These are phyloP conservation scores for Phialophora chinensis DNA, from an alignment of 2,329 filamentous ascomycete genomes.

Conservation along the genomic window DNA sequence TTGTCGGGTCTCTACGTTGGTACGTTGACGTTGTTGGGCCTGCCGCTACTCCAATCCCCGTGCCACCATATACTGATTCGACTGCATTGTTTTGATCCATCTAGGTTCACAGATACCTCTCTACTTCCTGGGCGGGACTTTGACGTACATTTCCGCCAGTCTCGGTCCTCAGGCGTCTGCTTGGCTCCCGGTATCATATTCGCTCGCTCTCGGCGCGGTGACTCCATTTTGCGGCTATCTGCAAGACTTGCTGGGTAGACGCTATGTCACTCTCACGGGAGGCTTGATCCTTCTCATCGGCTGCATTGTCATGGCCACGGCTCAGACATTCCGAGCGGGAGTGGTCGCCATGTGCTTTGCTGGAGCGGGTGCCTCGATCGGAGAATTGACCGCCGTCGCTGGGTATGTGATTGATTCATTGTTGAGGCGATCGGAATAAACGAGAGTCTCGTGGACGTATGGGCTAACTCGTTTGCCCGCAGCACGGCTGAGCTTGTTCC, in stretches of 20 bases:
- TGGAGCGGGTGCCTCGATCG: slow-evolving; percentile 12
- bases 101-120: slow-evolving; percentile 29
- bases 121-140: slow-evolving; percentile 21
- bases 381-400: too few relatives aligned
- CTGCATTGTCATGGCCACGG: slow-evolving; percentile 23
- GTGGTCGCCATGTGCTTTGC: slow-evolving; percentile 19
- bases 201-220: slow-evolving; percentile 21
- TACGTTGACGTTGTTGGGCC: too few relatives aligned
- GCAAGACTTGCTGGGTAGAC: slow-evolving; percentile 26
- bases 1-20: too few relatives aligned
- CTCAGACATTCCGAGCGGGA: slow-evolving; percentile 11
- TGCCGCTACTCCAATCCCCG: too few relatives aligned
- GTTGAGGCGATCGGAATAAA: too few relatives aligned
- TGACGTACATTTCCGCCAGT: slow-evolving; percentile 20
- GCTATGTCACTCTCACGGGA: slow-evolving; percentile 24
- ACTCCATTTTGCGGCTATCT: slow-evolving; percentile 29
- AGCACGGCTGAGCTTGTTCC: slow-evolving; percentile 27
- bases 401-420: too few relatives aligned
- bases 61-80: too few relatives aligned
- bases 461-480: too few relatives aligned
- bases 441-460: too few relatives aligned
- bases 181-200: slow-evolving; percentile 23
- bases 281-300: slow-evolving; percentile 18
- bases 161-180: slow-evolving; percentile 12
- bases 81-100: too few relatives aligned